phyloP scores from a whole-genome alignment of 371 early-diverging fungal species.

The Actinomortierella wolfii region DNA sequence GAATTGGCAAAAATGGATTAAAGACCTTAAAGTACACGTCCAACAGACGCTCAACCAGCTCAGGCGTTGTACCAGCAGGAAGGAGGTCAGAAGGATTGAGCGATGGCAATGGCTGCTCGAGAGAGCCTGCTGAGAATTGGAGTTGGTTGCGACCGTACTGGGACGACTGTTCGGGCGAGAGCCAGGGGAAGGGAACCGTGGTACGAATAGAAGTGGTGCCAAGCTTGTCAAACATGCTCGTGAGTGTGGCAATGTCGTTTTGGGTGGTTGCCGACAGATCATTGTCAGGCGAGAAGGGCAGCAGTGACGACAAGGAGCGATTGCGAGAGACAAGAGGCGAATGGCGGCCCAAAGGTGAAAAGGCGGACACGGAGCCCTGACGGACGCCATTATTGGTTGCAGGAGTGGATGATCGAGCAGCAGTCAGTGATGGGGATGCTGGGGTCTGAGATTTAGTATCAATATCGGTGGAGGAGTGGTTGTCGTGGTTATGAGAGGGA shows the following conservation, averaged over 20 bases:
- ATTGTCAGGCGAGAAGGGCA: constrained; percentile 37
- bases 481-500: constrained; percentile 5
- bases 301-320: constrained; percentile 30
- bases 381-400: constrained; percentile 13
- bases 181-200: constrained; percentile 46
- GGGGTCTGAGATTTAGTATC: constrained; percentile 40
- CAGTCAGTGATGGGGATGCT: constrained; percentile 29
- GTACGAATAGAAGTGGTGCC: constrained; percentile 43
- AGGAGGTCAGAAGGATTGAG: constrained; percentile 18
- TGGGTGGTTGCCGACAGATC: not conserved
- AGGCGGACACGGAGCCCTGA: constrained; percentile 18
- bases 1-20: constrained; percentile 66
- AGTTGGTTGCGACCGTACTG: constrained; percentile 47
- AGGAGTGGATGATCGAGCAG: constrained; percentile 20
- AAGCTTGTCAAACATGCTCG: constrained; percentile 37
- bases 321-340: constrained; percentile 44
- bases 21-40: constrained; percentile 65
- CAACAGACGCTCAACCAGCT: constrained; percentile 53
- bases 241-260: constrained; percentile 19
- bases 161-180: constrained; percentile 43
- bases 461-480: constrained; percentile 25
- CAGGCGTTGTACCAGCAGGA: constrained; percentile 40
- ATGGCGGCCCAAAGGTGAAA: constrained; percentile 29
- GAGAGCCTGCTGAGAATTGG: constrained; percentile 31
- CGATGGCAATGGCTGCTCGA: constrained; percentile 38